A percentile compares a stretch with the other conserved stretches of the same genome.
Evolutionary conservation across 805 yeast species (phyloP).

Genomic region (Schizosaccharomyces osmophilus): DNA sequence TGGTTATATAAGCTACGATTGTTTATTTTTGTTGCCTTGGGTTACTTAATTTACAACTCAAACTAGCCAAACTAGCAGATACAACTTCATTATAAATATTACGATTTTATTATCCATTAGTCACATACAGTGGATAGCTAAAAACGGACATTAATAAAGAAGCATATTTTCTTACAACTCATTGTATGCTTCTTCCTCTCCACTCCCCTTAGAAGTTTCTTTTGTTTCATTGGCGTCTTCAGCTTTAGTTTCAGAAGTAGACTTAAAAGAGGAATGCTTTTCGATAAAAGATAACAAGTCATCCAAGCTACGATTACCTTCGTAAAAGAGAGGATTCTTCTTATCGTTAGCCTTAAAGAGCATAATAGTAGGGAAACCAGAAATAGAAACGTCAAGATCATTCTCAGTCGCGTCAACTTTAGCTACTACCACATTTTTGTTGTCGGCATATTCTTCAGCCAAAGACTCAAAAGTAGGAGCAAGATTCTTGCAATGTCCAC

Average conservation of each 20-base stretch:
- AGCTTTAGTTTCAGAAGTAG: constrained; percentile 14
- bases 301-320: constrained; percentile 52
- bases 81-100: too few relatives aligned
- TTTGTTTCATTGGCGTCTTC: not conserved
- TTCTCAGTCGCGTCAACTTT: constrained; percentile 74
- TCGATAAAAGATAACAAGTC: constrained; percentile 45
- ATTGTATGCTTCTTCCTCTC: not conserved
- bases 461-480: constrained; percentile 77
- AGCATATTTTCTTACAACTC: not conserved
- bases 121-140: too few relatives aligned
- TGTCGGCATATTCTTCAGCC: constrained; percentile 38
- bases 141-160: not conserved
- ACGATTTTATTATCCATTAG: too few relatives aligned
- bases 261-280: constrained; percentile 35
- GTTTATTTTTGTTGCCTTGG: too few relatives aligned
- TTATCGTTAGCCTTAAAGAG: constrained; percentile 73
- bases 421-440: constrained; percentile 48
- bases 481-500: constrained; percentile 83
- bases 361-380: constrained; percentile 80
- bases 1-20: too few relatives aligned
- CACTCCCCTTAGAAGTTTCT: not conserved
- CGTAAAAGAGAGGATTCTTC: constrained; percentile 37
- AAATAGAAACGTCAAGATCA: constrained; percentile 54
- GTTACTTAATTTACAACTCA: too few relatives aligned
- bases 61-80: too few relatives aligned